Percentiles rank a stretch among this genome's conserved stretches.
These are phyloP conservation scores for Coemansia asiatica DNA, from an alignment of 192 early-diverging fungal species.

Conservation along the genomic window DNA sequence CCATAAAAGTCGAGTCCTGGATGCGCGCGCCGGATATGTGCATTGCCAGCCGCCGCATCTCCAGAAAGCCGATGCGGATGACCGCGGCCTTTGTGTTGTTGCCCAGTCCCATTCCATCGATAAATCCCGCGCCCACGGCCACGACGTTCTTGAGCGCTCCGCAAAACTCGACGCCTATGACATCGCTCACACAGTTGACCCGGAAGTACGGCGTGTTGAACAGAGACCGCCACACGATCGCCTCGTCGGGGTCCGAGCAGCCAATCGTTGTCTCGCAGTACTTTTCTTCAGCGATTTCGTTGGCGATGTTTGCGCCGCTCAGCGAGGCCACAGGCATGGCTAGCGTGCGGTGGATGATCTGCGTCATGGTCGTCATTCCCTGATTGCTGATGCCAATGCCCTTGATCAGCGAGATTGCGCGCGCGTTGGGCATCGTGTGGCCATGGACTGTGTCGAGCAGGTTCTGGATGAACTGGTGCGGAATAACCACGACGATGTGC, in stretches of 20 bases:
- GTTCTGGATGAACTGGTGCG: slow-evolving; percentile 93
- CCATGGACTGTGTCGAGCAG: slow-evolving; percentile 63
- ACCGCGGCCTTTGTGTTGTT: slow-evolving; percentile 98
- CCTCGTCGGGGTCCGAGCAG: slow-evolving; percentile 67
- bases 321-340: slow-evolving; percentile 78
- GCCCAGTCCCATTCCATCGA: slow-evolving; percentile 89
- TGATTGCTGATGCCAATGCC: slow-evolving; percentile 78
- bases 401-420: slow-evolving; percentile 94
- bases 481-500: slow-evolving; percentile 92
- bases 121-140: slow-evolving; percentile 93
- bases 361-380: slow-evolving; percentile 77
- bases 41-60: slow-evolving; percentile 92
- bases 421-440: slow-evolving; percentile 63
- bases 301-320: slow-evolving; percentile 97
- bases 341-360: slow-evolving; percentile 78
- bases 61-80: slow-evolving; percentile 90
- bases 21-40: slow-evolving; percentile 76
- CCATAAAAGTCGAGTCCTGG: slow-evolving; percentile 94
- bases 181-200: slow-evolving; percentile 82
- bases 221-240: slow-evolving; percentile 71
- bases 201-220: slow-evolving; percentile 90
- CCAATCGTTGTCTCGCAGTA: slow-evolving; percentile 97
- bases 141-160: slow-evolving; percentile 98
- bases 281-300: slow-evolving; percentile 89
- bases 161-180: slow-evolving; percentile 93